Percentiles rank a stretch among this genome's conserved stretches.
phyloP scores from a whole-genome alignment of 371 early-diverging fungal species.

The Mortierella sp. region DNA sequence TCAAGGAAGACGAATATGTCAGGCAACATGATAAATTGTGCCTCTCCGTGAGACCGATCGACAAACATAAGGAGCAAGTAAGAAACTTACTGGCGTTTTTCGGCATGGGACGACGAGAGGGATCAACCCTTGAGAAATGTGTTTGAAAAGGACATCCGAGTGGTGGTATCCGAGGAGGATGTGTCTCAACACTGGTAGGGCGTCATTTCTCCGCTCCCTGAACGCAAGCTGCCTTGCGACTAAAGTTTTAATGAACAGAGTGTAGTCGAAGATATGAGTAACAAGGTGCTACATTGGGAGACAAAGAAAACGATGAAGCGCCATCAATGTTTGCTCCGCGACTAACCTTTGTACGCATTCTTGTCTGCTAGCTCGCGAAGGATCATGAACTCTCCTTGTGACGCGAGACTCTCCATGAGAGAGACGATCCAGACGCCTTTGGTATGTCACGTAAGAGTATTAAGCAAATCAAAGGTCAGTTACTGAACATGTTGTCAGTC shows the following conservation, averaged over 20 bases:
- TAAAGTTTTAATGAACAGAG: background rate
- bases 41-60: background rate
- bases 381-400: constrained; percentile 36
- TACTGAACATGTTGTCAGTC: background rate
- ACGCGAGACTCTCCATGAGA: constrained; percentile 49
- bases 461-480: background rate
- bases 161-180: constrained; percentile 55
- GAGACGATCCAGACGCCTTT: constrained; percentile 47
- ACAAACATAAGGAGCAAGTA: background rate
- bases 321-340: background rate
- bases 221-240: constrained; percentile 48
- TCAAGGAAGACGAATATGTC: background rate
- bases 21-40: background rate
- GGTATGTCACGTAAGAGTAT: background rate
- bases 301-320: background rate
- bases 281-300: background rate
- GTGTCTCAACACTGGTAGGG: constrained; percentile 34
- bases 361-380: constrained; percentile 40
- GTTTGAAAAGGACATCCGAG: constrained; percentile 59
- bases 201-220: constrained; percentile 30
- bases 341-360: constrained; percentile 49
- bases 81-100: constrained; percentile 27
- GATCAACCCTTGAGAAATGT: constrained; percentile 44
- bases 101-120: constrained; percentile 34
- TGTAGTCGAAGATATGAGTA: background rate